A percentile compares a stretch with the other conserved stretches of the same genome.
These are phyloP conservation scores for Kurtzmaniella quercitrusa DNA, from an alignment of 1,139 yeast genomes.

Conservation along the genomic window DNA sequence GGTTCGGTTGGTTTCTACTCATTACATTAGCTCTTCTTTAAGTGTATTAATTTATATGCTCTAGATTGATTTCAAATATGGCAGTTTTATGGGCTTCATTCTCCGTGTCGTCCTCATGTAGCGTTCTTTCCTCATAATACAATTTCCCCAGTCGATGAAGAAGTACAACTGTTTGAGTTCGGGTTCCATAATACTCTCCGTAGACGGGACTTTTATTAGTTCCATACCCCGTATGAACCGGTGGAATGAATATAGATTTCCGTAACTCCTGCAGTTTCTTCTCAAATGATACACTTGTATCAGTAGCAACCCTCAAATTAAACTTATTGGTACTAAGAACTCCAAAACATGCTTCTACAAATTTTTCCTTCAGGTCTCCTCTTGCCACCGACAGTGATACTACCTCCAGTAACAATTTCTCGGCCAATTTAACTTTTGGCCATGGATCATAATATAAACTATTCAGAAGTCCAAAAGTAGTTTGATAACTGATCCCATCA, in stretches of 20 bases:
- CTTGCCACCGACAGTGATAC: constrained; percentile 24
- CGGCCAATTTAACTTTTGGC: constrained; percentile 64
- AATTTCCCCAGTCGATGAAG: constrained; percentile 46
- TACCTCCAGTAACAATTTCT: constrained; percentile 33
- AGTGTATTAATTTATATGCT: constrained; percentile 6
- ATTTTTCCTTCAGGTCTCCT: constrained; percentile 28
- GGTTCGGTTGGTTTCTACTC: too few relatives aligned
- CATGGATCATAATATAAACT: constrained; percentile 63
- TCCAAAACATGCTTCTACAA: constrained; percentile 50
- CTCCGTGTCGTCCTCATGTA: constrained; percentile 25
- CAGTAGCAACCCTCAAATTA: constrained; percentile 22
- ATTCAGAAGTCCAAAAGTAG: constrained; percentile 59
- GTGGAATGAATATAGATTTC: constrained; percentile 71
- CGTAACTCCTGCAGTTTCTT: constrained; percentile 42
- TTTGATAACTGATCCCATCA: constrained; percentile 12
- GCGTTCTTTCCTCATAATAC: constrained; percentile 36
- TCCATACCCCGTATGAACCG: constrained; percentile 28
- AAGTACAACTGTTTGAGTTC: constrained; percentile 80
- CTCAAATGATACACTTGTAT: constrained; percentile 18
- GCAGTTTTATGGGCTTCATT: constrained; percentile 3
- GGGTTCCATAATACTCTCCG: constrained; percentile 74
- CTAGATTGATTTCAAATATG: constrained; percentile 11
- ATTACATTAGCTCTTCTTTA: too few relatives aligned
- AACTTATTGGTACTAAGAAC: constrained; percentile 48
- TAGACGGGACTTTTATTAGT: constrained; percentile 12